A percentile compares a stretch with the other conserved stretches of the same genome.
Evolutionary conservation across 2,329 filamentous ascomycete genomes (phyloP).

Genomic region (Phoma herbarum): DNA sequence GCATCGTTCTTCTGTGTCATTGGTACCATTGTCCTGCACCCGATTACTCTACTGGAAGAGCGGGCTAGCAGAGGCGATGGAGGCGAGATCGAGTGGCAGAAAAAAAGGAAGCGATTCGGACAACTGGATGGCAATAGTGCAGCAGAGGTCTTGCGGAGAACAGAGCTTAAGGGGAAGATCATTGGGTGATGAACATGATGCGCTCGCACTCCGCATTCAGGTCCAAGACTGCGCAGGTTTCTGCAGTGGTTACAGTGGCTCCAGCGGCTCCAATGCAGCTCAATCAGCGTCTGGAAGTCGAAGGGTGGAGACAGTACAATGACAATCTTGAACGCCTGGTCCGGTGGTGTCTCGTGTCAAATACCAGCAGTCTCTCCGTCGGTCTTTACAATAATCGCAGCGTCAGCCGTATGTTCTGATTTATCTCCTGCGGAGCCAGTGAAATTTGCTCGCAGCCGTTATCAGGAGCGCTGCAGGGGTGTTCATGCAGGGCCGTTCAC

Average conservation of each 20-base stretch:
- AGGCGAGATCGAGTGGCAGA: slow-evolving; percentile 16
- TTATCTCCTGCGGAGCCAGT: background rate
- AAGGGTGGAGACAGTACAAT: background rate
- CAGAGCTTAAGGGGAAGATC: slow-evolving; percentile 25
- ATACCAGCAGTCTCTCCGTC: background rate
- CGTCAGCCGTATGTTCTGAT: background rate
- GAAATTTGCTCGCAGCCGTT: background rate
- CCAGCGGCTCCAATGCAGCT: slow-evolving; percentile 1
- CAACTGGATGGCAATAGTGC: slow-evolving; percentile 23
- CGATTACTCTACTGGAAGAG: slow-evolving; percentile 52
- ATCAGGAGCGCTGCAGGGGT: slow-evolving; percentile 1
- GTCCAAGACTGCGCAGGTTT: slow-evolving; percentile 1
- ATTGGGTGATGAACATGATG: slow-evolving; percentile 17
- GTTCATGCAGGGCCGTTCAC: slow-evolving; percentile 9
- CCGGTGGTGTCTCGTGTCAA: background rate
- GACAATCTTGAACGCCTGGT: background rate
- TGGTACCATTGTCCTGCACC: slow-evolving; percentile 62
- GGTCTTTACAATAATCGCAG: background rate
- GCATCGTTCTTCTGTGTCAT: slow-evolving; percentile 72
- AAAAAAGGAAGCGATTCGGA: slow-evolving; percentile 17
- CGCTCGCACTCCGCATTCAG: background rate
- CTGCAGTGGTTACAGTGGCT: too few relatives aligned
- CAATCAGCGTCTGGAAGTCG: background rate
- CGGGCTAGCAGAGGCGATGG: slow-evolving; percentile 20
- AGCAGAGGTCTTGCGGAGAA: slow-evolving; percentile 22